These are phyloP conservation scores for Mucor ambiguus DNA, from an alignment of 371 early-diverging fungal species.

Conservation along the genomic window DNA sequence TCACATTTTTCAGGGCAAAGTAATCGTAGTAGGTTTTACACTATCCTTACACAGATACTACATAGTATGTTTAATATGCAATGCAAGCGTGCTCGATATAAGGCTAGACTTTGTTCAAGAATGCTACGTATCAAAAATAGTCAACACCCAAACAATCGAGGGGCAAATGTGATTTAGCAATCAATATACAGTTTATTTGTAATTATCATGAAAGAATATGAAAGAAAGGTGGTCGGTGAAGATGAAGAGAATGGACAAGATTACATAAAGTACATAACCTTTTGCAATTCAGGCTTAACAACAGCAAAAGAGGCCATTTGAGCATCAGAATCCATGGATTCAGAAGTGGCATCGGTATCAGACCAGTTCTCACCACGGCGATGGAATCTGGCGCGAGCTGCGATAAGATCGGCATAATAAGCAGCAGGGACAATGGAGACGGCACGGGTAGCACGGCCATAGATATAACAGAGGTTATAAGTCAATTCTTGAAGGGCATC, in stretches of 20 bases:
- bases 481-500: constrained; percentile 83
- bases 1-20: too few species aligned
- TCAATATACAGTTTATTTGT: background rate
- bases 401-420: constrained; percentile 91
- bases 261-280: constrained; percentile 35
- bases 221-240: background rate
- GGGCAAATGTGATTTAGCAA: background rate
- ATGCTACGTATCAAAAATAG: too few species aligned
- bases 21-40: too few species aligned
- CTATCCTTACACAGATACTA: too few species aligned
- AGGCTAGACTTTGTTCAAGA: too few species aligned
- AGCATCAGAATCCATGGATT: constrained; percentile 43
- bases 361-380: constrained; percentile 55
- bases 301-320: constrained; percentile 47
- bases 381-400: constrained; percentile 85
- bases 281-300: constrained; percentile 33
- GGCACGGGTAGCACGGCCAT: constrained; percentile 81
- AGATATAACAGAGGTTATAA: constrained; percentile 88
- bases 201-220: background rate
- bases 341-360: constrained; percentile 49
- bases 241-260: background rate
- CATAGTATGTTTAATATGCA: too few species aligned
- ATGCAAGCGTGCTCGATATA: too few species aligned
- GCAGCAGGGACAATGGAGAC: constrained; percentile 86
- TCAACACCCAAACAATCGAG: too few species aligned